A percentile compares a stretch with the other conserved stretches of the same genome.
Evolutionary conservation across 345 rosid genomes (phyloP).

Genomic region (Camelina hispida): DNA sequence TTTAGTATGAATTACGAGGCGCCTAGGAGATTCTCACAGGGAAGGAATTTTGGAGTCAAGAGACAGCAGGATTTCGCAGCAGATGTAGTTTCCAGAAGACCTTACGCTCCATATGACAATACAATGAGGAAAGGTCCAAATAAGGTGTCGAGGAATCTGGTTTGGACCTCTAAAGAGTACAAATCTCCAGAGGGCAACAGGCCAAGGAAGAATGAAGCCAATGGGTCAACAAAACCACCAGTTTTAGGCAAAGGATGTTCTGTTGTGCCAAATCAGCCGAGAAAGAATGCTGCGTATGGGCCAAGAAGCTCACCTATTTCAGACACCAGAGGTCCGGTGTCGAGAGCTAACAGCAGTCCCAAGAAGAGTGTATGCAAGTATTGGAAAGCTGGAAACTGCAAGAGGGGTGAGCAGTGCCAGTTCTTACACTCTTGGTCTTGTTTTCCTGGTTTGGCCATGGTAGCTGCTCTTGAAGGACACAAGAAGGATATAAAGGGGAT

Average conservation of each 20-base stretch:
- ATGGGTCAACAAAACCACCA: conserved; percentile 19
- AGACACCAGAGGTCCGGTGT: conserved; percentile 15
- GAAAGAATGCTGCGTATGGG: background rate
- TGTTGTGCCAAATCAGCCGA: conserved; percentile 19
- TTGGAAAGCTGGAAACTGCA: conserved; percentile 45
- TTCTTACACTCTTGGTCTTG: conserved; percentile 44
- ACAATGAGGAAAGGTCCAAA: conserved; percentile 18
- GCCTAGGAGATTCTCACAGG: conserved; percentile 33
- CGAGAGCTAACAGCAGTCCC: conserved; percentile 9
- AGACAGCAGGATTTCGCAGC: conserved; percentile 23
- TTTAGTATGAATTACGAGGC: conserved; percentile 43
- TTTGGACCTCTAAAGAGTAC: conserved; percentile 37
- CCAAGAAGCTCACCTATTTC: conserved; percentile 18
- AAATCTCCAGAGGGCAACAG: conserved; percentile 12
- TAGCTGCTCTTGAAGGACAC: conserved; percentile 46
- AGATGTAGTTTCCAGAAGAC: conserved; percentile 35
- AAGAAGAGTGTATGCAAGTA: conserved; percentile 32
- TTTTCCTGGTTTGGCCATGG: conserved; percentile 39
- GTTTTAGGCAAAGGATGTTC: background rate
- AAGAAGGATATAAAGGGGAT: conserved; percentile 53
- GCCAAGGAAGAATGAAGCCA: conserved; percentile 11
- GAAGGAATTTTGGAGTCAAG: conserved; percentile 27
- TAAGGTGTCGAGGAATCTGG: conserved; percentile 39
- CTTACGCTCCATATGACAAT: conserved; percentile 17
- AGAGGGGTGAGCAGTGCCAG: conserved; percentile 41